Evolutionary conservation across 176 grass and related monocot genomes (phyloP).

Genomic region (Cenchrus fungigraminus): DNA sequence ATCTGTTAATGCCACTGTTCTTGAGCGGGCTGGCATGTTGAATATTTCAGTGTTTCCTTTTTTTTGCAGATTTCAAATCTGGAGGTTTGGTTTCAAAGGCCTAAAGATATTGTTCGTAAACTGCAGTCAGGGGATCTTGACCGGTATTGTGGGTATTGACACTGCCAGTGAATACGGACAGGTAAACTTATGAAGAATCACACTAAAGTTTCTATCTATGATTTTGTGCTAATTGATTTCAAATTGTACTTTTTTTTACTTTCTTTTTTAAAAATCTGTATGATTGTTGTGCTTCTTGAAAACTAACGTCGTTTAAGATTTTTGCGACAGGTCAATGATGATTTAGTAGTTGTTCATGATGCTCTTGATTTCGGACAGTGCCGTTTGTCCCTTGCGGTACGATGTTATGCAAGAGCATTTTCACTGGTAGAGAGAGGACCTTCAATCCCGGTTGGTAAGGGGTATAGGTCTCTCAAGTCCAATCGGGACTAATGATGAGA

Average conservation of each 20-base stretch:
- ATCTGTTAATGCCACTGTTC: background rate
- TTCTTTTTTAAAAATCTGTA: background rate
- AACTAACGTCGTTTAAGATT: conserved; percentile 1
- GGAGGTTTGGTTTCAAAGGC: conserved; percentile 97
- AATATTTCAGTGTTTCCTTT: background rate
- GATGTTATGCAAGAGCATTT: conserved; percentile 33
- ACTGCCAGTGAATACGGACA: conserved; percentile 75
- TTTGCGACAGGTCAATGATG: conserved; percentile 65
- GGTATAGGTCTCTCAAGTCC: too few relatives aligned
- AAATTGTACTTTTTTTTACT: background rate
- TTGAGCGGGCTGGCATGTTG: background rate
- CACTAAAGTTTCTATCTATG: background rate
- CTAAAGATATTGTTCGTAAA: conserved; percentile 92
- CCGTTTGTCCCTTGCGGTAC: conserved; percentile 84
- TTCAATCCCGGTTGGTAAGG: too few relatives aligned
- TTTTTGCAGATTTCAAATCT: conserved; percentile 76
- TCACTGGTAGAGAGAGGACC: background rate
- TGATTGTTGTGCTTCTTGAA: background rate
- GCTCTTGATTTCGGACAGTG: conserved; percentile 88
- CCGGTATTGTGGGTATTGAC: conserved; percentile 88
- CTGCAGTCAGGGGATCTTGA: conserved; percentile 84
- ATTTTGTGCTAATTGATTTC: background rate
- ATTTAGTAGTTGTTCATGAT: conserved; percentile 91
- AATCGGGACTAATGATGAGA: too few relatives aligned
- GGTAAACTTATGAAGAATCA: conserved; percentile 46